phyloP scores from a whole-genome alignment of 2,329 filamentous ascomycete species.

The Daldinia eschscholtzii region DNA sequence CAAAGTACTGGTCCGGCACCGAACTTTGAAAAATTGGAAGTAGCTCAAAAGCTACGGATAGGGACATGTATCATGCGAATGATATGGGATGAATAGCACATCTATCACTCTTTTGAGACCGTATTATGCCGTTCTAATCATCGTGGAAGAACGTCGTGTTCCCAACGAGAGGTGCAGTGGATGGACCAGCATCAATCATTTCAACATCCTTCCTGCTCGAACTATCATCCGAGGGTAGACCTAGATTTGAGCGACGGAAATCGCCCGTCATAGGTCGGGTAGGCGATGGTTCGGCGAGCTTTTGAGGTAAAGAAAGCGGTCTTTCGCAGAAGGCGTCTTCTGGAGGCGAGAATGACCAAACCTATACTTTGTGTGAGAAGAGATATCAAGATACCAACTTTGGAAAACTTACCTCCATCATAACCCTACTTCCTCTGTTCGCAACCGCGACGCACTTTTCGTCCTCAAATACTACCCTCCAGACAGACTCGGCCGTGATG shows the following conservation, averaged over 20 bases:
- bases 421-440: constrained; percentile 83
- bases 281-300: constrained; percentile 60
- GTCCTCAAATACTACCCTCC: constrained; percentile 97
- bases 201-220: constrained; percentile 62
- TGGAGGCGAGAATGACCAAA: constrained; percentile 94
- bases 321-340: constrained; percentile 73
- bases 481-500: constrained; percentile 92
- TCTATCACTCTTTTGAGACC: constrained; percentile 2
- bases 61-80: constrained; percentile 18
- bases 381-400: neutral
- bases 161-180: constrained; percentile 64
- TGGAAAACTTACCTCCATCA: constrained; percentile 86
- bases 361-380: constrained; percentile 63
- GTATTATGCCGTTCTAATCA: constrained; percentile 48
- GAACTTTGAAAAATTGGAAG: constrained; percentile 41
- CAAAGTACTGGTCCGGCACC: constrained; percentile 34
- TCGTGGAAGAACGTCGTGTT: constrained; percentile 66
- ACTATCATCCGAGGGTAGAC: constrained; percentile 49
- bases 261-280: constrained; percentile 65
- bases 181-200: constrained; percentile 69
- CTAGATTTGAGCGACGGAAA: constrained; percentile 49
- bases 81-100: constrained; percentile 14
- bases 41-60: constrained; percentile 22
- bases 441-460: constrained; percentile 98
- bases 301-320: constrained; percentile 63